Conservation (phyloP, 257 asterid species). For the Scutellaria minor region DNA sequence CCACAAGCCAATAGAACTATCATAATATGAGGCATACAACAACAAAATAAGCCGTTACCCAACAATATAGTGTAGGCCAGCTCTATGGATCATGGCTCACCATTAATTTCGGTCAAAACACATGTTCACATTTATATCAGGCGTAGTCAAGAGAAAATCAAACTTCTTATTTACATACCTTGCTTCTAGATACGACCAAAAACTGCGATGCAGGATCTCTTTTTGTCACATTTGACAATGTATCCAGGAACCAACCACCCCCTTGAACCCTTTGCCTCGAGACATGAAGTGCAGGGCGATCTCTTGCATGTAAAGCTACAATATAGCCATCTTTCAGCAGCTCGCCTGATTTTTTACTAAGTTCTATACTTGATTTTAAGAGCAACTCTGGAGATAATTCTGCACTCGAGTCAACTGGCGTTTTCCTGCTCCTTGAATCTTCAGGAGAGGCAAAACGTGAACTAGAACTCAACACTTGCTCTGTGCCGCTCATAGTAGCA, state of each 20-base stretch:
- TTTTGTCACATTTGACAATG: conserved; percentile 78
- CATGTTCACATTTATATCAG: too few relatives aligned
- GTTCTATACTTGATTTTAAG: conserved; percentile 53
- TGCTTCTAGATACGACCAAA: conserved; percentile 82
- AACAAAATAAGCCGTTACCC: too few relatives aligned
- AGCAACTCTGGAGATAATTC: conserved; percentile 62
- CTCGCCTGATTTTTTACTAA: conserved; percentile 61
- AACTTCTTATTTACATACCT: conserved; percentile 57
- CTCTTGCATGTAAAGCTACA: conserved; percentile 83
- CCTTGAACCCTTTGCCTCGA: conserved; percentile 94
- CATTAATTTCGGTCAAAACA: too few relatives aligned
- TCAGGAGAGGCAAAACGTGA: conserved; percentile 95
- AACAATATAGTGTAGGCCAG: too few relatives aligned
- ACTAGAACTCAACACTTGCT: conserved; percentile 87
- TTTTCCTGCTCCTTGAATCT: conserved; percentile 72
- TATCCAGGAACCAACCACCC: conserved; percentile 98
- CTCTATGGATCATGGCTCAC: too few relatives aligned
- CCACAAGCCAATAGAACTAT: conserved; percentile 10
- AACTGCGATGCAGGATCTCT: conserved; percentile 99
- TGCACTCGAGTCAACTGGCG: conserved; percentile 58
- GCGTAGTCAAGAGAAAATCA: conserved; percentile 8
- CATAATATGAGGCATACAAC: neutral
- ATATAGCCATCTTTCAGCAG: conserved; percentile 86
- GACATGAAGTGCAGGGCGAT: conserved; percentile 74
- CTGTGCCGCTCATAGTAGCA: conserved; percentile 87